Conservation (phyloP, 176 grass and related monocot genomes). For the Carex cristatella region DNA sequence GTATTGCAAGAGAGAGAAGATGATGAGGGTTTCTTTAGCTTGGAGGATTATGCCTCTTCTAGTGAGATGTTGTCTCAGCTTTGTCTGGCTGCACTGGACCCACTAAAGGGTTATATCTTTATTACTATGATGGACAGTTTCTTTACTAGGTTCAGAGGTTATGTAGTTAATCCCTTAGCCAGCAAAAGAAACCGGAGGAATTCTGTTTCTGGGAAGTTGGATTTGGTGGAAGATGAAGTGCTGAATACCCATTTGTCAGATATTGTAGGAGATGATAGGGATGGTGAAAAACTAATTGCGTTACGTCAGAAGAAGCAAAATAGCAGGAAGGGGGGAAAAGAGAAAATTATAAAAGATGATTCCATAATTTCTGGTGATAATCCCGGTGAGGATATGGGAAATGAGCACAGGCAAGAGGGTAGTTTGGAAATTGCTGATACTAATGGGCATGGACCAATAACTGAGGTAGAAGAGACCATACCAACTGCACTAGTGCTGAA, state of each 20-base stretch:
- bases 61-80: slow-evolving; percentile 63
- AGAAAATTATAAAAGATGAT: slow-evolving; percentile 31
- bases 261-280: slow-evolving; percentile 43
- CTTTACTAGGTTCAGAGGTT: slow-evolving; percentile 44
- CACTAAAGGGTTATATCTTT: slow-evolving; percentile 36
- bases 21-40: neutral
- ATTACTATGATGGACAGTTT: slow-evolving; percentile 33
- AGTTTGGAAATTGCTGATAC: slow-evolving; percentile 6
- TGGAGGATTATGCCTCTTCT: slow-evolving; percentile 26
- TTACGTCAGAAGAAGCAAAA: slow-evolving; percentile 42
- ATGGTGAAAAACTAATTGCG: slow-evolving; percentile 31
- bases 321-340: slow-evolving; percentile 20
- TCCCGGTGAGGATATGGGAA: neutral
- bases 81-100: slow-evolving; percentile 39
- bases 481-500: slow-evolving; percentile 31
- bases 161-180: slow-evolving; percentile 27
- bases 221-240: slow-evolving; percentile 34
- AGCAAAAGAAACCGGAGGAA: slow-evolving; percentile 7
- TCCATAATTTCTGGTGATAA: slow-evolving; percentile 1
- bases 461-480: slow-evolving; percentile 29
- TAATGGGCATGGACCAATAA: slow-evolving; percentile 5
- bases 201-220: slow-evolving; percentile 17
- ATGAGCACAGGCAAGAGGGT: slow-evolving; percentile 18
- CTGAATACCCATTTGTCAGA: slow-evolving; percentile 62
- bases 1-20: neutral